Conservation (phyloP, 495 filamentous ascomycete genomes). For the Xylona heveae region DNA sequence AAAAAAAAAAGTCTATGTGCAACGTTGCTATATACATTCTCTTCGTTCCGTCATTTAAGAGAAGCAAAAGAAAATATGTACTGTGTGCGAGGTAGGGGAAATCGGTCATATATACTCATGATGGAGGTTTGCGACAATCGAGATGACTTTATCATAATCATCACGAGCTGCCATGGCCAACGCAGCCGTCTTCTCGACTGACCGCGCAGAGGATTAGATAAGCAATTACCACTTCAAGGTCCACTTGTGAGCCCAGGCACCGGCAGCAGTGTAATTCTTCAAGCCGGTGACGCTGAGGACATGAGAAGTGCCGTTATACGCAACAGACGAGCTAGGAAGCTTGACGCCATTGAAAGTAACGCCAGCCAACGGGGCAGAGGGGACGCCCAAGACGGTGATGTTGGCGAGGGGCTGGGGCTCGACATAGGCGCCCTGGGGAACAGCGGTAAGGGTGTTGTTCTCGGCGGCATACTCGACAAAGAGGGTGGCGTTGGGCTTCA, state of each 20-base stretch:
- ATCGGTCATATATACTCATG: too few species aligned
- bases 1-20: too few species aligned
- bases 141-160: too few species aligned
- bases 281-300: conserved; percentile 29
- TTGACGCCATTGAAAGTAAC: conserved; percentile 29
- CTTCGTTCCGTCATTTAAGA: too few species aligned
- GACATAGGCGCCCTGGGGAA: conserved; percentile 27
- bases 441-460: conserved; percentile 22
- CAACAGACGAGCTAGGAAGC: conserved; percentile 20
- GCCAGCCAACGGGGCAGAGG: conserved; percentile 14
- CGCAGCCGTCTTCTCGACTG: too few species aligned
- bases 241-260: conserved; percentile 37
- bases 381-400: conserved; percentile 43
- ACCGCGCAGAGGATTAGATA: too few species aligned
- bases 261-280: conserved; percentile 22
- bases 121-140: too few species aligned
- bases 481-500: conserved; percentile 32
- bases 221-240: conserved; percentile 32
- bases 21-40: too few species aligned
- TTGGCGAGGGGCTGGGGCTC: conserved; percentile 41
- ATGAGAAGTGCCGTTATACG: conserved; percentile 24
- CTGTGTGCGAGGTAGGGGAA: too few species aligned
- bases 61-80: too few species aligned
- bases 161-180: too few species aligned
- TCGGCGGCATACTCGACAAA: conserved; percentile 34